Evolutionary conservation across 257 asterid genomes (phyloP).

Genomic region (Solanum arcanum): DNA sequence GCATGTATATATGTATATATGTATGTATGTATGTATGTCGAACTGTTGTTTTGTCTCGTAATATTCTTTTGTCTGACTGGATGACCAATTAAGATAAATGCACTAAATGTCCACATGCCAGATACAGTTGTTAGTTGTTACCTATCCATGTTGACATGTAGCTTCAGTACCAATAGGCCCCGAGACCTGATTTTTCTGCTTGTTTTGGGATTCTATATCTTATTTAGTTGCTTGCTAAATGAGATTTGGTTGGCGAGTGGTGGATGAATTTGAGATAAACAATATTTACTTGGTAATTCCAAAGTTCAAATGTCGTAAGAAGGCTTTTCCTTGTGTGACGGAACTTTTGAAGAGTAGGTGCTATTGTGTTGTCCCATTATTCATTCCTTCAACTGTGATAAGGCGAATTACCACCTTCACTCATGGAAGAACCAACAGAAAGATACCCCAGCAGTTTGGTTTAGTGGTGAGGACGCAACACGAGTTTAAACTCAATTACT

Average conservation of each 20-base stretch:
- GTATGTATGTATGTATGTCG: background rate
- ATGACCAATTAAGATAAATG: background rate
- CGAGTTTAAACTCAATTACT: background rate
- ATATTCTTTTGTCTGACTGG: background rate
- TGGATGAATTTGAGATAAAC: background rate
- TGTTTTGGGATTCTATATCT: background rate
- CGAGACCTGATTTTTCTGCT: background rate
- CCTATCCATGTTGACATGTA: background rate
- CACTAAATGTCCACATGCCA: background rate
- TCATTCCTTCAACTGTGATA: background rate
- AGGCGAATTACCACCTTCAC: background rate
- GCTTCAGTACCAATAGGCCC: background rate
- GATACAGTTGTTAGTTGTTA: background rate
- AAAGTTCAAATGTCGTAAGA: background rate
- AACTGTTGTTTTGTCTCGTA: background rate
- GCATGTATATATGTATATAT: background rate
- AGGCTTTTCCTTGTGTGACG: background rate
- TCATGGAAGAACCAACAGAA: background rate
- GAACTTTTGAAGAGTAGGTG: background rate
- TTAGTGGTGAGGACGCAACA: background rate
- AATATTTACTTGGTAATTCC: background rate
- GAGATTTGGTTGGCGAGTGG: background rate
- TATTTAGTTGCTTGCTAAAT: background rate
- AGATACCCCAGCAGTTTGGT: background rate
- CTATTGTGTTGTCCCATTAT: background rate